A percentile compares a stretch with the other conserved stretches of the same genome.
Evolutionary conservation across 805 yeast genomes (phyloP).

Genomic region (Candida golubevii): DNA sequence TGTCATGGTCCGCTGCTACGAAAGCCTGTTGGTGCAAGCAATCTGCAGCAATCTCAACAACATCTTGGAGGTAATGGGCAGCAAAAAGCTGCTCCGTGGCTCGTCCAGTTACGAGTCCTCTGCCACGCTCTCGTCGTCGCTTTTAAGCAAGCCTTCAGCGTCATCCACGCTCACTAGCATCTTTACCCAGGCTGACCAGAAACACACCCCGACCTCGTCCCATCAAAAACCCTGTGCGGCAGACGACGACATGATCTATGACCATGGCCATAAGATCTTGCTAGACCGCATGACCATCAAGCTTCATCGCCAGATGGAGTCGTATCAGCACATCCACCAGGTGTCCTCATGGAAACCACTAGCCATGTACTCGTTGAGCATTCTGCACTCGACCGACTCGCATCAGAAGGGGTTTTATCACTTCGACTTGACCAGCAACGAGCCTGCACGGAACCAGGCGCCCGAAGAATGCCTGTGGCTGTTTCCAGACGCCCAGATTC

Average conservation of each 20-base stretch:
- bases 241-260: neutral
- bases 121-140: slow-evolving; percentile 33
- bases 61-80: slow-evolving; percentile 23
- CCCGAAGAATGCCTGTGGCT: slow-evolving; percentile 26
- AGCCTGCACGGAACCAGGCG: slow-evolving; percentile 5
- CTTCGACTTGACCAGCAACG: slow-evolving; percentile 22
- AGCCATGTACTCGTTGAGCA: slow-evolving; percentile 34
- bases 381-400: slow-evolving; percentile 23
- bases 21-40: slow-evolving; percentile 22
- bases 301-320: slow-evolving; percentile 33
- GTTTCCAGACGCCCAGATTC: slow-evolving; percentile 27
- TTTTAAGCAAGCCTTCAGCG: slow-evolving; percentile 30
- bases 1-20: slow-evolving; percentile 33
- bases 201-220: slow-evolving; percentile 14
- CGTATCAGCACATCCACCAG: slow-evolving; percentile 24
- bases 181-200: slow-evolving; percentile 10
- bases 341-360: slow-evolving; percentile 43
- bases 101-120: slow-evolving; percentile 19
- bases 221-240: neutral
- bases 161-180: slow-evolving; percentile 21
- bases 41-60: slow-evolving; percentile 26
- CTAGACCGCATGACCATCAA: slow-evolving; percentile 33
- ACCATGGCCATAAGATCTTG: slow-evolving; percentile 12
- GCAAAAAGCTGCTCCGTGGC: slow-evolving; percentile 5
- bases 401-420: slow-evolving; percentile 26